Evolutionary conservation across 495 filamentous ascomycete genomes (phyloP), one percentile per base, ranked within the genome.

Genomic region (Ramalina intermedia): DNA sequence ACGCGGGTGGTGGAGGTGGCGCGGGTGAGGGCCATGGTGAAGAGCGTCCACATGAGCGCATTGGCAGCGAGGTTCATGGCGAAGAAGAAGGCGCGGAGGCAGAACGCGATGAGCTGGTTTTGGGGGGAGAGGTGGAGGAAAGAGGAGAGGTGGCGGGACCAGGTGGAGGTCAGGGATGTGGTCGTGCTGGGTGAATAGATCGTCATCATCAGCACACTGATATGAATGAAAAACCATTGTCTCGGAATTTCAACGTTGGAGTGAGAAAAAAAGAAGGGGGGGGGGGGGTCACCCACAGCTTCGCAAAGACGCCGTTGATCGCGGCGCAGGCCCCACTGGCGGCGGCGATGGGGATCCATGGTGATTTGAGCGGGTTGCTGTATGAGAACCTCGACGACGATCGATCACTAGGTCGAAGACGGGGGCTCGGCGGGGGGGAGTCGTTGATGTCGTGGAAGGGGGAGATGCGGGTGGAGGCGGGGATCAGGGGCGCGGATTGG

Each of bases 241-340:
- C 18, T 20, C 18, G 18, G 2, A 20, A 20, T 1, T 20, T 20
- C 18, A 20, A 20, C 18, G 18, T 20, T 20, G 29, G 12, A 33
- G 29, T 2, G 8, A 33, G 29, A 2, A 6, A 38, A 20, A 37
- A 36, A 42, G 24, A 17, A 5, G 37, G 11, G 35, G 18, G 39
- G 26, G n/a, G 33, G 36, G 17, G 20, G 17, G 41, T 35, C 51
- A 68, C 75, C 58, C 72, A 93, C 86, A 98, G 69, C 64, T 96
- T 98, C 1, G 91, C 91, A 67, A 96, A 98, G 21, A 94, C 82
- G 27, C 91, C 90, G 58, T 98, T 98, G 56, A 91, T 78, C 35
- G 88, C 87, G 13, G 91, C 91, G 63, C 88, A 96, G 8, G 82
- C 79, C 35, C 91, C 91, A 62, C 84, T 91, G 37, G 85, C 78